These are phyloP conservation scores for Clarkia xantiana DNA, from an alignment of 345 rosid genomes.

Conservation along the genomic window DNA sequence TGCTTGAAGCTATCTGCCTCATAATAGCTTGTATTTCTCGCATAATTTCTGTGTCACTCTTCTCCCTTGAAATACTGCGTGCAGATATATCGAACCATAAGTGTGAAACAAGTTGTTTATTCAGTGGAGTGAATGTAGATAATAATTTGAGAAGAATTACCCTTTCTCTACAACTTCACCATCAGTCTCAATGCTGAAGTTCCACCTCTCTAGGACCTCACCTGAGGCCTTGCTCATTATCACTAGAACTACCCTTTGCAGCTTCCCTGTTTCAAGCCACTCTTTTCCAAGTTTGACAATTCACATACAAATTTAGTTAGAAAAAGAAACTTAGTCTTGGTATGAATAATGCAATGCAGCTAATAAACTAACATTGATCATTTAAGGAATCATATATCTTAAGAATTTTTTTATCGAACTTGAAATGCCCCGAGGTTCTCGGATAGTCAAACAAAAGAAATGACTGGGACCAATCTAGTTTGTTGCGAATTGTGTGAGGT, in stretches of 20 bases:
- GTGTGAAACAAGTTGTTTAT: background rate
- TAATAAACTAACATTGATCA: too few relatives aligned
- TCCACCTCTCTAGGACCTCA: constrained; percentile 94
- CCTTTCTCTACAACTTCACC: constrained; percentile 71
- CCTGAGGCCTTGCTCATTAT: constrained; percentile 71
- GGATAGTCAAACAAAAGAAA: too few relatives aligned
- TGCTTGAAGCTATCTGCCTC: constrained; percentile 91
- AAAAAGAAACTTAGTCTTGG: too few relatives aligned
- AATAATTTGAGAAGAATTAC: constrained; percentile 13
- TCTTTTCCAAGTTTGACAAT: constrained; percentile 19
- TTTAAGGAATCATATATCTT: too few relatives aligned
- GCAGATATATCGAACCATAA: background rate
- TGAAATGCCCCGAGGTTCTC: too few relatives aligned
- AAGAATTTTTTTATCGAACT: too few relatives aligned
- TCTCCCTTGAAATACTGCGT: constrained; percentile 74
- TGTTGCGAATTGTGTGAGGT: too few relatives aligned
- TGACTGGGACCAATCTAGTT: too few relatives aligned
- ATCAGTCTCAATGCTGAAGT: constrained; percentile 81
- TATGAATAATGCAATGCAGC: too few relatives aligned
- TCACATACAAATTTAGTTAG: too few relatives aligned
- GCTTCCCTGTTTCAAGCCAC: constrained; percentile 83
- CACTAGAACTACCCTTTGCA: constrained; percentile 77
- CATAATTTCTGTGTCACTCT: constrained; percentile 94
- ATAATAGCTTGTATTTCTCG: constrained; percentile 90
- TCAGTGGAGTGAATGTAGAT: background rate